A percentile compares a stretch with the other conserved stretches of the same genome.
Evolutionary conservation across 306 rosid species (phyloP).

Genomic region (Acacia acuminata): DNA sequence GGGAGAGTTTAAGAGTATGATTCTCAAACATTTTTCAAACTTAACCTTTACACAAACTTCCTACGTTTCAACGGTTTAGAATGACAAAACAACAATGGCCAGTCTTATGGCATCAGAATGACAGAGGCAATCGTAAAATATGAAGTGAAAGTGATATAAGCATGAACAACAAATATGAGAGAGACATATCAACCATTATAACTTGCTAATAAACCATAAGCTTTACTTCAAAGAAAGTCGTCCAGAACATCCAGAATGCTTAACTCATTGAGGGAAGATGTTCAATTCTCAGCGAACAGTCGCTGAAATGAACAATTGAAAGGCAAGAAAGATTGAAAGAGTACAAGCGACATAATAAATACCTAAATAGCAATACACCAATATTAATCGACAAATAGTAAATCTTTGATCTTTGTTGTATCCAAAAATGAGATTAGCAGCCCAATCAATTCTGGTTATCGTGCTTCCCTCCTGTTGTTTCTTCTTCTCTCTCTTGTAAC

Average conservation of each 20-base stretch:
- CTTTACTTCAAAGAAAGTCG: constrained; percentile 5
- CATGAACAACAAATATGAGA: not conserved
- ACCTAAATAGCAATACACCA: constrained; percentile 10
- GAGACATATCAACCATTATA: not conserved
- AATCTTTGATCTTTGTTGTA: not conserved
- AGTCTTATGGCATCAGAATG: not conserved
- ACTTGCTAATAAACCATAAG: constrained; percentile 2
- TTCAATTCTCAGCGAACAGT: not conserved
- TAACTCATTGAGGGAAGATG: constrained; percentile 7
- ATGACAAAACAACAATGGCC: not conserved
- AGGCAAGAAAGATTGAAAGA: not conserved
- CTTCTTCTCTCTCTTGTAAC: constrained; percentile 56
- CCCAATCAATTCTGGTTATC: constrained; percentile 45
- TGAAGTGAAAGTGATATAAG: not conserved
- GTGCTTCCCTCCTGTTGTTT: constrained; percentile 47
- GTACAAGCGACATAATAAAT: not conserved
- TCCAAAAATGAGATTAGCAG: constrained; percentile 26
- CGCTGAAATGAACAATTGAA: not conserved
- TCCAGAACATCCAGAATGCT: constrained; percentile 19
- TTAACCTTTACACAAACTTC: not conserved
- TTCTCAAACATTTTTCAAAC: not conserved
- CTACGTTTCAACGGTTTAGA: not conserved
- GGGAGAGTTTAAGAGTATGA: not conserved
- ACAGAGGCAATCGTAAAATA: not conserved
- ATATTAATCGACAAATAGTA: not conserved